Evolutionary conservation across 768 basidiomycete genomes (phyloP).

Genomic region (Suillus americanus): DNA sequence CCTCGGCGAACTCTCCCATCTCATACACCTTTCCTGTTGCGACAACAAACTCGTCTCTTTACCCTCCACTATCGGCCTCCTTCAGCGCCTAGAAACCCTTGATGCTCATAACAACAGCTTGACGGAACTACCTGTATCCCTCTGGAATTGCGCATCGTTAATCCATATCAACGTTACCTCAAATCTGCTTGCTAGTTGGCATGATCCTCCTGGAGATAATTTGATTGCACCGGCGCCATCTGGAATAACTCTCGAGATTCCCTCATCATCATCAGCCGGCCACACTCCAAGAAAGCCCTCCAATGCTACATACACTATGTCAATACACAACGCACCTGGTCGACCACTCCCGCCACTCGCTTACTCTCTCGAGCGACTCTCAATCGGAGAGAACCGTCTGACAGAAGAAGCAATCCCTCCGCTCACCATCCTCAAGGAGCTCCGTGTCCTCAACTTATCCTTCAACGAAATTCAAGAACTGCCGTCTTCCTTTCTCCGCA

Average conservation of each 20-base stretch:
- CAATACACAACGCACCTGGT: conserved; percentile 23
- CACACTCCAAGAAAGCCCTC: conserved; percentile 34
- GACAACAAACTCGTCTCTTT: conserved; percentile 84
- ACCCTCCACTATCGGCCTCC: conserved; percentile 71
- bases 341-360: conserved; percentile 58
- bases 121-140: conserved; percentile 62
- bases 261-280: conserved; percentile 3
- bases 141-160: conserved; percentile 86
- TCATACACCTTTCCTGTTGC: conserved; percentile 80
- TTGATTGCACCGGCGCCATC: conserved; percentile 25
- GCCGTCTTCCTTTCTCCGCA: conserved; percentile 72
- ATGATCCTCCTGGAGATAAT: conserved; percentile 51
- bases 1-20: conserved; percentile 68
- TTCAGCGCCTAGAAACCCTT: conserved; percentile 72
- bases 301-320: conserved; percentile 18
- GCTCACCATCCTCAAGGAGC: conserved; percentile 71
- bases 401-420: conserved; percentile 77
- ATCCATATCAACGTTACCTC: conserved; percentile 81
- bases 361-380: conserved; percentile 71
- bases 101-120: conserved; percentile 94
- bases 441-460: conserved; percentile 84
- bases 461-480: conserved; percentile 95
- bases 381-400: conserved; percentile 87
- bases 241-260: conserved; percentile 23
- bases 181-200: conserved; percentile 77